A percentile compares a stretch with the other conserved stretches of the same genome.
Conservation (phyloP, 2,329 filamentous ascomycete genomes). For the Fusarium sp. region DNA sequence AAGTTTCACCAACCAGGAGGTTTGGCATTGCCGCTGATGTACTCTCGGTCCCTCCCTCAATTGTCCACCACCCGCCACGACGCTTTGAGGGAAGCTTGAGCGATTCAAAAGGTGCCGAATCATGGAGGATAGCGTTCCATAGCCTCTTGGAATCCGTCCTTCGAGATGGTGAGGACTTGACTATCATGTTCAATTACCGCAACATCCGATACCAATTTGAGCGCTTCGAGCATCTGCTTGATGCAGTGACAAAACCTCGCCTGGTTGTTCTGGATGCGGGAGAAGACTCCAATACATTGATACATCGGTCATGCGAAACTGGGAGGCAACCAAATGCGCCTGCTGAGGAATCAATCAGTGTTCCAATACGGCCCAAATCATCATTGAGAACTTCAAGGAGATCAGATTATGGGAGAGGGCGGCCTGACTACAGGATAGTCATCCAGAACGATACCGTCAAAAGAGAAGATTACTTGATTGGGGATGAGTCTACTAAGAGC, state of each 20-base stretch:
- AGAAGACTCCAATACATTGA: slow-evolving; percentile 64
- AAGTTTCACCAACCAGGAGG: slow-evolving; percentile 60
- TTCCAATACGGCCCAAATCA: slow-evolving; percentile 11
- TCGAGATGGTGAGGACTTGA: slow-evolving; percentile 71
- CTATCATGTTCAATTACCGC: slow-evolving; percentile 69
- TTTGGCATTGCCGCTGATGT: slow-evolving; percentile 59
- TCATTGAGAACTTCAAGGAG: slow-evolving; percentile 1
- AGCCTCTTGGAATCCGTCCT: slow-evolving; percentile 68
- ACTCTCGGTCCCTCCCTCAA: slow-evolving; percentile 41
- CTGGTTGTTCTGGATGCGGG: slow-evolving; percentile 68
- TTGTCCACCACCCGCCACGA: slow-evolving; percentile 21
- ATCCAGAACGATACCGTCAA: slow-evolving; percentile 14
- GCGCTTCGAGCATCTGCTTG: slow-evolving; percentile 63
- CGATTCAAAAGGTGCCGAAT: slow-evolving; percentile 49
- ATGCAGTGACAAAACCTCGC: slow-evolving; percentile 64
- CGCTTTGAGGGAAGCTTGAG: slow-evolving; percentile 46
- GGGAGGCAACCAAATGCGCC: slow-evolving; percentile 9
- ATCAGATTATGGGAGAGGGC: not conserved
- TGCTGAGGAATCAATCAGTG: slow-evolving; percentile 6
- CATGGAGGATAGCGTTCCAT: slow-evolving; percentile 71
- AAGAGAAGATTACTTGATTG: slow-evolving; percentile 6
- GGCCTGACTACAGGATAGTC: slow-evolving; percentile 7
- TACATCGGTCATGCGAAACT: slow-evolving; percentile 45
- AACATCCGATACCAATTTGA: slow-evolving; percentile 66
- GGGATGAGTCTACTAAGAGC: slow-evolving; percentile 6